These are phyloP conservation scores for Beta corolliflora DNA, from an alignment of 179 eudicot genomes.

Conservation along the genomic window DNA sequence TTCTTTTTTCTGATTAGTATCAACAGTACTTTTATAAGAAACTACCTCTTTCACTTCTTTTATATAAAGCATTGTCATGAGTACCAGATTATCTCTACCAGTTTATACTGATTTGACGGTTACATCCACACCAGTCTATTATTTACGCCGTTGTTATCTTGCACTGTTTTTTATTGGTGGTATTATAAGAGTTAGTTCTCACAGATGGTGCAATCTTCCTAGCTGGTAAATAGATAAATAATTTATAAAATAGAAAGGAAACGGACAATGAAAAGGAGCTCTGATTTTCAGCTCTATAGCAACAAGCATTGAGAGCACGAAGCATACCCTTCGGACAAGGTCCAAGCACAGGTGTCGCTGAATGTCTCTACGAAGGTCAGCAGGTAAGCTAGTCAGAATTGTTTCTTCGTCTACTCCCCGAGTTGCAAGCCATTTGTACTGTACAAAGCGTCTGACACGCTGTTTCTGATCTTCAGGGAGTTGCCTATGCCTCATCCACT, in stretches of 20 bases:
- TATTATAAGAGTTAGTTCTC: neutral
- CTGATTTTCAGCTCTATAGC: neutral
- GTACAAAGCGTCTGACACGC: slow-evolving; percentile 80
- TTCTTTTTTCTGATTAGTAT: neutral
- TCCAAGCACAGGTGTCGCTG: slow-evolving; percentile 93
- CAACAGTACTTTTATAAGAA: neutral
- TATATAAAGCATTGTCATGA: neutral
- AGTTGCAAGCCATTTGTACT: slow-evolving; percentile 96
- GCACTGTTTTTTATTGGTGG: neutral
- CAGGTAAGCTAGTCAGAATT: slow-evolving; percentile 69
- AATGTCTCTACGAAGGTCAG: slow-evolving; percentile 94
- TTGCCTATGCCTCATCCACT: slow-evolving; percentile 98
- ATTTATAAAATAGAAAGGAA: neutral
- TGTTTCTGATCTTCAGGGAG: slow-evolving; percentile 81
- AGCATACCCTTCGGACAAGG: slow-evolving; percentile 91
- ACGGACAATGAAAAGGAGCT: neutral
- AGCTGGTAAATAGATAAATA: neutral
- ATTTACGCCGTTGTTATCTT: slow-evolving; percentile 27
- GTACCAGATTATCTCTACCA: neutral
- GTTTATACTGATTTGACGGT: neutral
- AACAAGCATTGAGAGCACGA: neutral
- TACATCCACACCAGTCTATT: neutral
- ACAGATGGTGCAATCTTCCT: slow-evolving; percentile 18
- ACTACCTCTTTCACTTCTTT: neutral
- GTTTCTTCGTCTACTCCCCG: slow-evolving; percentile 90